Conservation (phyloP, 108 stramenopile species). For the Aureococcus anophagefferens region DNA sequence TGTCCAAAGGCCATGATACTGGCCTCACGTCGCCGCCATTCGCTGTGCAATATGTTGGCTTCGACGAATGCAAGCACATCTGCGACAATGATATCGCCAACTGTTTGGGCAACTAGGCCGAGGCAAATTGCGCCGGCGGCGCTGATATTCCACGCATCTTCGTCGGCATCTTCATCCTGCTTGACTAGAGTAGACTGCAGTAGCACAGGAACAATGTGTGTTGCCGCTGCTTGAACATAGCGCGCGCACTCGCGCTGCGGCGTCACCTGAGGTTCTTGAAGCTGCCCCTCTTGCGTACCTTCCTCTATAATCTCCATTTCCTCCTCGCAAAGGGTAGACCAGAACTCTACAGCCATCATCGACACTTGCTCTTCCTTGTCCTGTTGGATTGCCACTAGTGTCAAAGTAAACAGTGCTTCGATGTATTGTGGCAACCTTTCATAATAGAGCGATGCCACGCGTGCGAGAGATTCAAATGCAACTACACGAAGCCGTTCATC, state of each 20-base stretch:
- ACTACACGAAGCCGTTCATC: slow-evolving; percentile 59
- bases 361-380: slow-evolving; percentile 34
- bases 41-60: slow-evolving; percentile 63
- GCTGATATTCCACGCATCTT: slow-evolving; percentile 68
- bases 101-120: slow-evolving; percentile 58
- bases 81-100: slow-evolving; percentile 67
- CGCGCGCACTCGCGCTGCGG: slow-evolving; percentile 2
- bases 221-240: slow-evolving; percentile 66
- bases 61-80: slow-evolving; percentile 77
- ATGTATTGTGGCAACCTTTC: slow-evolving; percentile 79
- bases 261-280: too few species aligned
- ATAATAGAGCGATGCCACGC: slow-evolving; percentile 81
- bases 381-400: slow-evolving; percentile 27
- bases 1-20: slow-evolving; percentile 84
- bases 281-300: too few species aligned
- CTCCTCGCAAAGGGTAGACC: slow-evolving; percentile 77
- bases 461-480: slow-evolving; percentile 79
- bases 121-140: slow-evolving; percentile 81
- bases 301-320: slow-evolving; percentile 74
- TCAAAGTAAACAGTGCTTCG: slow-evolving; percentile 74
- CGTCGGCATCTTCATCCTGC: slow-evolving; percentile 79
- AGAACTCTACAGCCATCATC: slow-evolving; percentile 84
- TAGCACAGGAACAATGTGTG: slow-evolving; percentile 67
- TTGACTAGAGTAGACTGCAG: slow-evolving; percentile 61
- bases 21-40: slow-evolving; percentile 84